Evolutionary conservation across 495 filamentous ascomycete genomes (phyloP), one percentile per base, ranked within the genome.

Genomic region (Elaphomyces granulatus): DNA sequence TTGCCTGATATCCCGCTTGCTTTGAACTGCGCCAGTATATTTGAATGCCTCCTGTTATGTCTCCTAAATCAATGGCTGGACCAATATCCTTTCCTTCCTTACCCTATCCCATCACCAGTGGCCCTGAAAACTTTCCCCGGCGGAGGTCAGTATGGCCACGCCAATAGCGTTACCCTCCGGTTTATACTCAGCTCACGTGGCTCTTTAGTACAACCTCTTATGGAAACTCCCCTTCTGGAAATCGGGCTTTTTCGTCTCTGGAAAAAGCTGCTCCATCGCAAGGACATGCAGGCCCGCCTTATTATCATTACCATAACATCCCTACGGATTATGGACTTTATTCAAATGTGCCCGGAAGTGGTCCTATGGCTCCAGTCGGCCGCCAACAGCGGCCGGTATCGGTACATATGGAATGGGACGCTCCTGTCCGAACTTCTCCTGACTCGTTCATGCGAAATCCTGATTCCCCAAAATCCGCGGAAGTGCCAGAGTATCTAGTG

Each of bases 401-500:
- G 19, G 33, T 58, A 31, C 61, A 56, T 45, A 50, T 49, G 20
- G 61, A 66, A 34, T 59, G 60, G 54, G 59, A 58, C 36, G 53
- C 56, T 34, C 54, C 58, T 19, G 47, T 44, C 38, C 52, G 52
- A 16, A 43, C 61, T 23, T 53, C 56, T n/a, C 49, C 46, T 38
- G 60, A 63, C 38, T 40, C 53, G 33, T 48, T 55, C 16, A 49
- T 53, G 37, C 56, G 49, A 28, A 59, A 63, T 36, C 48, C 41
- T 48, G 57, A 60, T 36, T 49, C 49, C 38, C 45, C 48, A 18
- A 59, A 45, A 39, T 36, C 58, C 39, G 37, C 51, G 30, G 64
- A 66, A 8, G 59, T 50, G 38, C 51, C 56, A 32, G 60, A 65
- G 21, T 66, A 62, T 41, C 41, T 61, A 35, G 51, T 66, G 40